phyloP scores from a whole-genome alignment of 345 rosid genomes.

The Eucalyptus cloeziana region DNA sequence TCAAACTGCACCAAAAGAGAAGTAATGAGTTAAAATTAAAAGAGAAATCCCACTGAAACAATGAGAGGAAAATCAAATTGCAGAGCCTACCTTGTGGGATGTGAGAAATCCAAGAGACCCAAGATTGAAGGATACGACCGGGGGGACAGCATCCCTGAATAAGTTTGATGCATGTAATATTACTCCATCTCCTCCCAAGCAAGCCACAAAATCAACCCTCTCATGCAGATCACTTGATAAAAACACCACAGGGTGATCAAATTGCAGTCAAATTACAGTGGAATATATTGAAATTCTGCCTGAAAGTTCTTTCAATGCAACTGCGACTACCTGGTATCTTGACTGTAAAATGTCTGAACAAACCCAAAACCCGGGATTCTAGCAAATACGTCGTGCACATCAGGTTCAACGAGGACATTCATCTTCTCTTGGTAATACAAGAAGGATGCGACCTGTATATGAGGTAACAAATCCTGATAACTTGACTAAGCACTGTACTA shows the following conservation, averaged over 20 bases:
- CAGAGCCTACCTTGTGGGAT: slow-evolving; percentile 64
- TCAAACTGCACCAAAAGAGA: slow-evolving; percentile 40
- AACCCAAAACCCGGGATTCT: slow-evolving; percentile 98
- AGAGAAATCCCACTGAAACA: background rate
- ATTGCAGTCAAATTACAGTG: background rate
- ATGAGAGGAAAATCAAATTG: background rate
- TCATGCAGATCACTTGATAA: slow-evolving; percentile 83
- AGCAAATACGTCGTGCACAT: slow-evolving; percentile 93
- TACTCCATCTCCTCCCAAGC: slow-evolving; percentile 98
- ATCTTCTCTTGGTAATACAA: slow-evolving; percentile 88
- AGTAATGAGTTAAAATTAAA: background rate
- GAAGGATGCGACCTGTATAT: slow-evolving; percentile 71
- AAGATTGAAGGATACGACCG: slow-evolving; percentile 91
- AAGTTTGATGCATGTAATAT: slow-evolving; percentile 92
- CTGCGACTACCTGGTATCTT: slow-evolving; percentile 72
- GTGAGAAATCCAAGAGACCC: slow-evolving; percentile 99
- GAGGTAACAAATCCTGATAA: background rate
- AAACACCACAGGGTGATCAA: background rate
- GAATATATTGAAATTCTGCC: background rate
- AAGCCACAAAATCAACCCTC: slow-evolving; percentile 95
- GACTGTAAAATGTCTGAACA: slow-evolving; percentile 93
- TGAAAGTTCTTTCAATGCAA: background rate
- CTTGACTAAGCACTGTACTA: background rate
- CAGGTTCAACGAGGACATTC: slow-evolving; percentile 96
- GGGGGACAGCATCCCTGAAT: slow-evolving; percentile 89